Evolutionary conservation across 345 rosid species (phyloP).

Genomic region (Laguncularia racemosa): DNA sequence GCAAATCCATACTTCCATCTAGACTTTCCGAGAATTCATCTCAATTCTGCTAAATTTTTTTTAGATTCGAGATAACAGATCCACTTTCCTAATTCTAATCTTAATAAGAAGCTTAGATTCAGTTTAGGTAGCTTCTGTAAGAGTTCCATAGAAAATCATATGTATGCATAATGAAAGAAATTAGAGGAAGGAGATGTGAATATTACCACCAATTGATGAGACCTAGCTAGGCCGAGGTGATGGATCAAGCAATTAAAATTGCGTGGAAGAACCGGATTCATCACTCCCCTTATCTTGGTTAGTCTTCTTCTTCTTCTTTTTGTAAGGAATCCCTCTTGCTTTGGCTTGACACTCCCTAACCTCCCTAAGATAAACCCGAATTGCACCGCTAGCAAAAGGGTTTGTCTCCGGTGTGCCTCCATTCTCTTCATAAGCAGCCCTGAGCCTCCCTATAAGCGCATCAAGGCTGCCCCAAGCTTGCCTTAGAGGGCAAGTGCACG

Average conservation of each 20-base stretch:
- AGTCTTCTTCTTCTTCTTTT: constrained; percentile 59
- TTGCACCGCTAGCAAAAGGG: constrained; percentile 71
- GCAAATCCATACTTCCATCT: background rate
- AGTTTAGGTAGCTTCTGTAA: too few species aligned
- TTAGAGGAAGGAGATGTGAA: background rate
- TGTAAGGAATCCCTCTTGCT: constrained; percentile 84
- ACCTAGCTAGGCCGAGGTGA: background rate
- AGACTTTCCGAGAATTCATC: background rate
- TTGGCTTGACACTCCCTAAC: constrained; percentile 85
- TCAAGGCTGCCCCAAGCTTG: constrained; percentile 99
- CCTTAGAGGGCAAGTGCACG: constrained; percentile 76
- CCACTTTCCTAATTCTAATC: background rate
- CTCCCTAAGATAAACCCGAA: constrained; percentile 73
- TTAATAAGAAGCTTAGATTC: too few species aligned
- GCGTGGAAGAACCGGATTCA: constrained; percentile 35
- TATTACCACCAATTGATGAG: background rate
- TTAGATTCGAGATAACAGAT: background rate
- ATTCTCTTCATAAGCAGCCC: constrained; percentile 94
- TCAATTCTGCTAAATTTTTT: background rate
- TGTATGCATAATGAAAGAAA: background rate
- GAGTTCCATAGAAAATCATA: background rate
- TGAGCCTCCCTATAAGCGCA: constrained; percentile 81
- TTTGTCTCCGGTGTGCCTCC: constrained; percentile 78
- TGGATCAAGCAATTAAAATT: constrained; percentile 21
- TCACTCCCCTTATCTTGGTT: constrained; percentile 23